These are phyloP conservation scores for Rhodotorula kratochvilovae DNA, from an alignment of 768 basidiomycete genomes.

Conservation along the genomic window DNA sequence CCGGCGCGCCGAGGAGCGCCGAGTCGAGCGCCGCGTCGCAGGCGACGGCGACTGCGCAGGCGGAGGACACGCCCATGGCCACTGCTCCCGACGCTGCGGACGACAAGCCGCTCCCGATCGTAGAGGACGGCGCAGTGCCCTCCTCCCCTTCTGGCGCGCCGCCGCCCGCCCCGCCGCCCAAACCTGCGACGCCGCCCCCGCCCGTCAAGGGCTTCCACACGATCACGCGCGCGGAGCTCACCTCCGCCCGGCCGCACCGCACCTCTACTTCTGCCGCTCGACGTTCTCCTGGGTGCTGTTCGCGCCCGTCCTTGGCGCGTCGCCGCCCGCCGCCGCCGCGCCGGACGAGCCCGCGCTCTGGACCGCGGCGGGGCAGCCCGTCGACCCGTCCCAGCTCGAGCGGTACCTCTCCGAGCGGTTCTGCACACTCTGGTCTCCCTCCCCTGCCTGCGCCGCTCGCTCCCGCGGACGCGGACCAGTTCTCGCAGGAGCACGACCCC, in stretches of 20 bases:
- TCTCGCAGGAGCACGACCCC: not conserved
- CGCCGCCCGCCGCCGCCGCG: not conserved
- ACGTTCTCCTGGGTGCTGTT: conserved; percentile 32
- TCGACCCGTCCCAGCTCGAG: not conserved
- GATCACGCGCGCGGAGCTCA: conserved; percentile 18
- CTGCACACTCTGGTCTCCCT: not conserved
- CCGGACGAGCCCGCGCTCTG: conserved; percentile 1
- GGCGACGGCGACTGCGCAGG: no score
- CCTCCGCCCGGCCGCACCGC: conserved; percentile 17
- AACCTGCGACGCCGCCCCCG: not conserved
- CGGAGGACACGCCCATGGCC: not conserved
- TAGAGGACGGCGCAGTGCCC: no score
- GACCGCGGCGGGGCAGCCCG: not conserved
- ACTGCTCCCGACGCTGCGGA: not conserved
- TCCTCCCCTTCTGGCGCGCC: not conserved
- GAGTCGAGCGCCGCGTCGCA: not conserved
- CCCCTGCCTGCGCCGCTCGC: not conserved
- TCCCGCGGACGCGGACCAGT: not conserved
- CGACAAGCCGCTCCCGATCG: not conserved
- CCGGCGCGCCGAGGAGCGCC: not conserved
- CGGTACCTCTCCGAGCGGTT: not conserved
- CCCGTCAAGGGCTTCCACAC: conserved; percentile 2
- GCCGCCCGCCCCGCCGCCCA: not conserved
- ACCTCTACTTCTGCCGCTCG: conserved; percentile 21
- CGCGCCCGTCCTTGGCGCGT: not conserved